phyloP scores from a whole-genome alignment of 2,329 filamentous ascomycete species.

The Westerdykella aurantiaca region DNA sequence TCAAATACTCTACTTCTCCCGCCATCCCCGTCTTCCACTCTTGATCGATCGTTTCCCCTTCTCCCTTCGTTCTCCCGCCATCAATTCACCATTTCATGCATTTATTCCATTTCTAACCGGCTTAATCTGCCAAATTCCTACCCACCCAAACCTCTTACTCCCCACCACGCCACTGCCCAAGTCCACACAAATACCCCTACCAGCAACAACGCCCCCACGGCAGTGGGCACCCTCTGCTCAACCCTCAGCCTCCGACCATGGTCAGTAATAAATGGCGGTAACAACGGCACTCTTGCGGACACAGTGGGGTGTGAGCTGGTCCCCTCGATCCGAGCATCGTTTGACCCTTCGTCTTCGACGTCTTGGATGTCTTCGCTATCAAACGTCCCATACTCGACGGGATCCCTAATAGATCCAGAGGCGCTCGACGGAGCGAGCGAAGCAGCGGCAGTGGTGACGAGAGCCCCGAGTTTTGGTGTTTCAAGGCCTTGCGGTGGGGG shows the following conservation, averaged over 20 bases:
- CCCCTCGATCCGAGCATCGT: no score
- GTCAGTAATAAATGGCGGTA: conserved; percentile 5
- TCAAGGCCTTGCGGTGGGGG: no score
- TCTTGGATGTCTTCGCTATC: no score
- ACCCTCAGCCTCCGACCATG: conserved; percentile 1
- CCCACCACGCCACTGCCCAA: conserved; percentile 5
- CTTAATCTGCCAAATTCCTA: not conserved
- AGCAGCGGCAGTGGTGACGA: no score
- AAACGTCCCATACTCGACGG: no score
- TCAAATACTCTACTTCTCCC: no score
- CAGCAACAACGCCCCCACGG: conserved; percentile 5
- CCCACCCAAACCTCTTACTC: conserved; percentile 1
- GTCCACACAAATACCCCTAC: conserved; percentile 6
- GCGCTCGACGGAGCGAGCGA: no score
- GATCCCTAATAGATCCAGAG: no score
- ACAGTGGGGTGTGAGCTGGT: no score
- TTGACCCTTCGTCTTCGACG: no score
- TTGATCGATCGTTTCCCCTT: no score
- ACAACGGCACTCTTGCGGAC: not conserved
- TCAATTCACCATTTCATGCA: not conserved
- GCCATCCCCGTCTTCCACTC: not conserved
- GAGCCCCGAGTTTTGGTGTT: no score
- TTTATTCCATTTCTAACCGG: not conserved
- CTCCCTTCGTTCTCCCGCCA: not conserved
- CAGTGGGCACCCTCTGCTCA: conserved; percentile 4